Evolutionary conservation across 257 asterid species (phyloP), one percentile per base, ranked within the genome.

Genomic region (Capsicum chinense): DNA sequence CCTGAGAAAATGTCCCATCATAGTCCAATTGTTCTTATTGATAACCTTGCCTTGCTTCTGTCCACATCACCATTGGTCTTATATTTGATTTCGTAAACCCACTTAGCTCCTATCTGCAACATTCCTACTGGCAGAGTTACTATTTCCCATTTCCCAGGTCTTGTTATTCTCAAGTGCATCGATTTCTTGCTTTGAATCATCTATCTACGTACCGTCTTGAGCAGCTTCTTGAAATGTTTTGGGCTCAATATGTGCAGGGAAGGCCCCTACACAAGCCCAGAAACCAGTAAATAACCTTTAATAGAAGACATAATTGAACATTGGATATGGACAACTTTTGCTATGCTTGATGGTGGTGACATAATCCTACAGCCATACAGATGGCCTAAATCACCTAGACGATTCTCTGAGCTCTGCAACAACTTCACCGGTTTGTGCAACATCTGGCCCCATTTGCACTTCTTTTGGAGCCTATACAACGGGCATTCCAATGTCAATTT

Each of bases 381-480:
- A 64, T 15, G 9, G 17, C 70, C 17, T 26, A 39, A 21, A 13
- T 26, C 44, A 21, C 70, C 70, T 26, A 63, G 70, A 26, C 5
- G 42, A 63, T 63, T 66, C 73, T 66, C 48, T 13, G 48, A 35
- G 48, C 33, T 66, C 5, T 66, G 73, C 19, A 66, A 66, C 73
- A 33, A 35, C 73, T 35, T 66, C 73, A 66, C 73, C 48, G 35
- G 48, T 66, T 66, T 35, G 73, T 66, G 48, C 19, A 66, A 66
- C 2, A 35, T 66, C 73, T 35, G 48, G 48, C 8, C 73, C 73
- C 42, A 66, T 66, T 19, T 33, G 74, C 74, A 66, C 74, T 66
- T 35, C 74, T 3, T 66, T 47, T 13, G 3, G 19, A 66, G 48
- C 42, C 74, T 6, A 47, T 67, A 9, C 50, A 67, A 67, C 44